These are phyloP conservation scores for Microglena sp. DNA, from an alignment of 139 green algal genomes.

Conservation along the genomic window DNA sequence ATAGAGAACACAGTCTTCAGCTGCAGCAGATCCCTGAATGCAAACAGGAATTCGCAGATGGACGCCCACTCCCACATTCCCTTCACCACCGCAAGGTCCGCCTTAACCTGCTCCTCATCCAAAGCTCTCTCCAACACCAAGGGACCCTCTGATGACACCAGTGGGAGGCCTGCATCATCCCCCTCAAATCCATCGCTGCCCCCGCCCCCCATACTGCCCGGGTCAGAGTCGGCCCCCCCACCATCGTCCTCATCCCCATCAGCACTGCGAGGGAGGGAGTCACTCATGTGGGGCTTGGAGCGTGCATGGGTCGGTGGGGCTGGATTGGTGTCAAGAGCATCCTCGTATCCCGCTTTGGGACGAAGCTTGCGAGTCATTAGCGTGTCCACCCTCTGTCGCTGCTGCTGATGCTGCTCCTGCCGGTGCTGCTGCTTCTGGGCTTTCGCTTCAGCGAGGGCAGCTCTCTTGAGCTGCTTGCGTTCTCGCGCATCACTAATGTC, in stretches of 20 bases:
- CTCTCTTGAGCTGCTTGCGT: no score
- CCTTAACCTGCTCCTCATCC: neutral
- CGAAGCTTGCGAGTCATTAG: constrained; percentile 9
- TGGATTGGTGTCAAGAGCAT: neutral
- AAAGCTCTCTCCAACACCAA: neutral
- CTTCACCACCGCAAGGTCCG: constrained; percentile 4
- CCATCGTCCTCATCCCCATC: constrained; percentile 3
- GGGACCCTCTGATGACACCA: no score
- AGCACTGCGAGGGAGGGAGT: neutral
- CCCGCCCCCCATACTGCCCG: neutral
- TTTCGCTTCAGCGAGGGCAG: no score
- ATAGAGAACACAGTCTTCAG: constrained; percentile 6
- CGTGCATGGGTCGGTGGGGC: neutral
- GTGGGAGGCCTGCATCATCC: no score
- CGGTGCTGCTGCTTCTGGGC: no score
- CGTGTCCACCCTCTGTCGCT: no score
- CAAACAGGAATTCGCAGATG: constrained; percentile 11
- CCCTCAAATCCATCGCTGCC: neutral
- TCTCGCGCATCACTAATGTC: no score
- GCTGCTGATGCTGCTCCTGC: no score
- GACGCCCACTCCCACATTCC: constrained; percentile 7
- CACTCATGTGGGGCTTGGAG: neutral
- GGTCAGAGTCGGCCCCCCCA: neutral
- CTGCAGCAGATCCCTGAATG: constrained; percentile 4
- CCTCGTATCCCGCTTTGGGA: constrained; percentile 1